Percentiles rank a stretch among this genome's conserved stretches.
Evolutionary conservation across 2,329 filamentous ascomycete species (phyloP).

Genomic region (Colletotrichum viniferum): DNA sequence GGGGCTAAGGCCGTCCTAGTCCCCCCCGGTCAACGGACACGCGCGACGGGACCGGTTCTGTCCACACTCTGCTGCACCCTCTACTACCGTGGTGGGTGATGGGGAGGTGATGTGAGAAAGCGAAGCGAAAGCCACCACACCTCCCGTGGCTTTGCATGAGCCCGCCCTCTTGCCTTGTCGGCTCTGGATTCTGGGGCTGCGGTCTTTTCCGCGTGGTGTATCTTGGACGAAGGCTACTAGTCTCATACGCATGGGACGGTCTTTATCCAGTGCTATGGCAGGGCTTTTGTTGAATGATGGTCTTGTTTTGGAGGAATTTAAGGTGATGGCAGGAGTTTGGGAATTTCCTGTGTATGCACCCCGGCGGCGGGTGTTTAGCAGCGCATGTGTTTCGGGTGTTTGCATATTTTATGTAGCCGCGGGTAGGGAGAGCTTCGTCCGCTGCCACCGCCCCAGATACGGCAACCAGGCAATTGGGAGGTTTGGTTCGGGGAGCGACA

Average conservation of each 20-base stretch:
- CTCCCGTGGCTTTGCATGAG: not conserved
- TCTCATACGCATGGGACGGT: not conserved
- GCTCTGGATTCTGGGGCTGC: not conserved
- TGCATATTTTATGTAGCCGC: not conserved
- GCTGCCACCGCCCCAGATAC: not conserved
- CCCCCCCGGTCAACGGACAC: not conserved
- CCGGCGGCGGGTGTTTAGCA: not conserved
- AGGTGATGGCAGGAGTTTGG: not conserved
- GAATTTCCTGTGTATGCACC: not conserved
- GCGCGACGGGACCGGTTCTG: constrained; percentile 19
- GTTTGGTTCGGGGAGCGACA: not conserved
- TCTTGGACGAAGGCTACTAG: not conserved
- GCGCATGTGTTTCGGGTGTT: not conserved
- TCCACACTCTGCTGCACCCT: constrained; percentile 15
- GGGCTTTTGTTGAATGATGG: not conserved
- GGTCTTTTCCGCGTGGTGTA: not conserved
- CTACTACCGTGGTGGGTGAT: not conserved
- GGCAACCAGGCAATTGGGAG: not conserved
- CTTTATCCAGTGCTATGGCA: not conserved
- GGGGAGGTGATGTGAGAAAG: not conserved
- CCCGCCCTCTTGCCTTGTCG: not conserved
- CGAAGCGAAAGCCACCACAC: not conserved
- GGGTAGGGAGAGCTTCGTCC: not conserved
- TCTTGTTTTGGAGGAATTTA: not conserved
- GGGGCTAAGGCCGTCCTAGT: not conserved